Evolutionary conservation across 2,329 filamentous ascomycete genomes (phyloP), one percentile per base, ranked within the genome.

Genomic region (Colletotrichum lindemuthianum): DNA sequence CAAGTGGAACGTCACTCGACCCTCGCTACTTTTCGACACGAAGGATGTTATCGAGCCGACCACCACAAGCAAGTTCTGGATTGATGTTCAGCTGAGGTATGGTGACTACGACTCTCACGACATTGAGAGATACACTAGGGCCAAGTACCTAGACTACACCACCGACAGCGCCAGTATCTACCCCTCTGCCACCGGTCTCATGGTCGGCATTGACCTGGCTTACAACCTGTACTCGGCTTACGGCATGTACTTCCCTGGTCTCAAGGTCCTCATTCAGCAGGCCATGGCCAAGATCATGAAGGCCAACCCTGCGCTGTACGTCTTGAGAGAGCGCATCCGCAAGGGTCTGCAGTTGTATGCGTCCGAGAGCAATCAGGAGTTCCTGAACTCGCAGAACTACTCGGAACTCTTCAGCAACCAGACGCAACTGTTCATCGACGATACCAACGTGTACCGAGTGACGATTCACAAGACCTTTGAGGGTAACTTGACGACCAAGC

Each of bases 261-360:
- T 99, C 67, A 99, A 99, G 84, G 91, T 93, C 51, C 86, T 99
- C 32, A 84, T 99, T 33, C 96, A 99, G 78, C 95, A 98, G 77
- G 96, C 96, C 6, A 99, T 99, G 96, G 93, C 93, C 52, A 99
- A 99, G 88, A 89, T 99, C 75, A 99, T 99, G 96, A 99, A 99
- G 81, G 95, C 96, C 41, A 99, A 99, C 74, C 96, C 96, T 13
- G 96, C 96, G 3, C 81, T 99, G 37, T 99, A 98, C 76, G 96
- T 99, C 55, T 82, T 99, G 65, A 92, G 96, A 65, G 96, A 99
- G 81, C 96, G 96, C 86, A 99, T 99, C 69, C 88, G 96, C 69
- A 99, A 99, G 84, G 96, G 96, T 84, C 87, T 99, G 64, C 96
- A 99, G 80, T 84, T 99, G 12, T 99, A 99, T 73, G 96, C 96